A percentile compares a stretch with the other conserved stretches of the same genome.
Conservation (phyloP, 1,284 basidiomycete genomes). For the Ganoderma resinaceum region DNA sequence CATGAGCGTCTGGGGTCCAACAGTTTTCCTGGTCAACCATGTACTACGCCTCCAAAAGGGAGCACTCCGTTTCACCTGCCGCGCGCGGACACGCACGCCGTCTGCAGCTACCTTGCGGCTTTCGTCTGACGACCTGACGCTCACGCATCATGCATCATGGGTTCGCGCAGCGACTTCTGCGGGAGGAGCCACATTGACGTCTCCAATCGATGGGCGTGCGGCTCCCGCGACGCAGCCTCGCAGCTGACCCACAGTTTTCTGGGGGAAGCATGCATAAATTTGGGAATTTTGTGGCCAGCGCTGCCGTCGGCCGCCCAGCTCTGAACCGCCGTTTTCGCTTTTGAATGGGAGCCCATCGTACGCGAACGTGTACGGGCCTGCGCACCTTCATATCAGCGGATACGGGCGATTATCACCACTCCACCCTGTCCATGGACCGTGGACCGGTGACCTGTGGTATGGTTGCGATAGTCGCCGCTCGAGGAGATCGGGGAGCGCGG, state of each 20-base stretch:
- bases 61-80: background rate
- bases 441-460: background rate
- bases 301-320: background rate
- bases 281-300: background rate
- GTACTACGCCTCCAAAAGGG: too few species aligned
- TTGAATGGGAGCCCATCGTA: background rate
- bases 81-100: background rate
- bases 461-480: background rate
- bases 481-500: background rate
- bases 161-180: background rate
- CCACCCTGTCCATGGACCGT: background rate
- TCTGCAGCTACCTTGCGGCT: background rate
- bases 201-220: background rate
- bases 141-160: background rate
- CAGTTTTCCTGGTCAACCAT: background rate
- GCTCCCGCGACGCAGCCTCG: background rate
- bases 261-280: background rate
- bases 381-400: conserved; percentile 2
- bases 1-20: background rate
- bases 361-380: background rate
- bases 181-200: background rate
- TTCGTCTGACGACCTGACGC: background rate
- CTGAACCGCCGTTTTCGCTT: background rate
- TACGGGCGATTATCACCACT: background rate
- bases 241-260: background rate